A percentile compares a stretch with the other conserved stretches of the same genome.
Conservation (phyloP, 768 basidiomycete genomes). For the Lactarius hengduanensis region DNA sequence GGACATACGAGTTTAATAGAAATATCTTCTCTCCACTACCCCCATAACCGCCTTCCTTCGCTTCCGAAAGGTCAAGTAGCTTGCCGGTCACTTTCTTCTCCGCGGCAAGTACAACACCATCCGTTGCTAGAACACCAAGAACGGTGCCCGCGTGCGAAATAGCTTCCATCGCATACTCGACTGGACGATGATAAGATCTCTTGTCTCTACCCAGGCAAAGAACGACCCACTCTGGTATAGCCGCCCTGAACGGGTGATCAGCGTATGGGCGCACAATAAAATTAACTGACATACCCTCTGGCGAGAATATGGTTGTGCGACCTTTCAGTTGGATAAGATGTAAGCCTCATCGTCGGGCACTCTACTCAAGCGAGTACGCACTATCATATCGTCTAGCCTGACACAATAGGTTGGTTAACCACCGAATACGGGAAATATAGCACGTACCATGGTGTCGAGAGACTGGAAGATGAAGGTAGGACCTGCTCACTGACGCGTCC, state of each 20-base stretch:
- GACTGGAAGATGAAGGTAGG: conserved; percentile 8
- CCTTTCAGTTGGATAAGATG: conserved; percentile 44
- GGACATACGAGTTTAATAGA: conserved; percentile 79
- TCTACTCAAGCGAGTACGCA: conserved; percentile 43
- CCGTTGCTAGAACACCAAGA: conserved; percentile 86
- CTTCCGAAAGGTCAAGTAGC: conserved; percentile 84
- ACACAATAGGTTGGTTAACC: not conserved
- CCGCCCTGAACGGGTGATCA: conserved; percentile 58
- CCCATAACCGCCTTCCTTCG: conserved; percentile 87
- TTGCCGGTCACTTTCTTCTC: conserved; percentile 99
- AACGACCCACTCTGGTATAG: conserved; percentile 86
- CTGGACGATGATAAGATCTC: conserved; percentile 41
- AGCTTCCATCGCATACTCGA: conserved; percentile 99
- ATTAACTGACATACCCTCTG: conserved; percentile 65
- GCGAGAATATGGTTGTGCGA: conserved; percentile 98
- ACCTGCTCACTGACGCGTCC: conserved; percentile 15
- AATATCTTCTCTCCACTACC: conserved; percentile 99
- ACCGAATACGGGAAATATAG: not conserved
- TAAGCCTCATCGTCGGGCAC: conserved; percentile 15
- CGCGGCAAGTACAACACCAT: conserved; percentile 88
- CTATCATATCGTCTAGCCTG: conserved; percentile 96
- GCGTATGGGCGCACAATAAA: conserved; percentile 12
- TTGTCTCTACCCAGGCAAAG: conserved; percentile 12
- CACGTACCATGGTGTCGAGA: conserved; percentile 21
- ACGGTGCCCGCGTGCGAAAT: conserved; percentile 96